phyloP scores from a whole-genome alignment of 306 rosid species.

The Vigna mungo region DNA sequence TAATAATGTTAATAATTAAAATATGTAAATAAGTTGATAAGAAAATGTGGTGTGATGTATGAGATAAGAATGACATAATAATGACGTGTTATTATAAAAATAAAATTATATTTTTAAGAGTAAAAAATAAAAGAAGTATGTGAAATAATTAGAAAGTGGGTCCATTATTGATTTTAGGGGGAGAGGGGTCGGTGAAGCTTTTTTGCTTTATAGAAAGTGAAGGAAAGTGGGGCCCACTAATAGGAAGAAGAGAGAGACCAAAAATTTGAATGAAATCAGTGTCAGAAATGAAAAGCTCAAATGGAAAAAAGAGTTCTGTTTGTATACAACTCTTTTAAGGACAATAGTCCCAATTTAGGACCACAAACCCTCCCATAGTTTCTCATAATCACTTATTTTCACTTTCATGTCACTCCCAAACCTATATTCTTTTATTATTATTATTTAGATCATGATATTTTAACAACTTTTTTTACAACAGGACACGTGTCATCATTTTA shows the following conservation, averaged over 20 bases:
- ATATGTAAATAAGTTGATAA: too few species aligned
- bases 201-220: slow-evolving; percentile 54
- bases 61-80: slow-evolving; percentile 52
- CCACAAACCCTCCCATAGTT: slow-evolving; percentile 43
- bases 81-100: neutral
- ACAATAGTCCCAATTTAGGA: neutral
- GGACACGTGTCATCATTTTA: too few species aligned
- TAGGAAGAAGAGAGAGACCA: too few species aligned
- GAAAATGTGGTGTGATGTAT: slow-evolving; percentile 42
- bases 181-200: slow-evolving; percentile 50
- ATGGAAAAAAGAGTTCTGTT: slow-evolving; percentile 44
- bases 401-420: too few species aligned
- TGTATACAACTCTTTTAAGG: slow-evolving; percentile 45
- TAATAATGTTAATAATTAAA: neutral
- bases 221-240: slow-evolving; percentile 53
- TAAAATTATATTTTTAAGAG: neutral
- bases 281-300: too few species aligned
- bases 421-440: too few species aligned
- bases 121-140: neutral
- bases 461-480: too few species aligned
- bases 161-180: slow-evolving; percentile 46
- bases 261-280: too few species aligned
- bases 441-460: too few species aligned
- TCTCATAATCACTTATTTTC: neutral
- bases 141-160: slow-evolving; percentile 59